phyloP scores from a whole-genome alignment of 768 basidiomycete species.

The Hortiboletus campestris region DNA sequence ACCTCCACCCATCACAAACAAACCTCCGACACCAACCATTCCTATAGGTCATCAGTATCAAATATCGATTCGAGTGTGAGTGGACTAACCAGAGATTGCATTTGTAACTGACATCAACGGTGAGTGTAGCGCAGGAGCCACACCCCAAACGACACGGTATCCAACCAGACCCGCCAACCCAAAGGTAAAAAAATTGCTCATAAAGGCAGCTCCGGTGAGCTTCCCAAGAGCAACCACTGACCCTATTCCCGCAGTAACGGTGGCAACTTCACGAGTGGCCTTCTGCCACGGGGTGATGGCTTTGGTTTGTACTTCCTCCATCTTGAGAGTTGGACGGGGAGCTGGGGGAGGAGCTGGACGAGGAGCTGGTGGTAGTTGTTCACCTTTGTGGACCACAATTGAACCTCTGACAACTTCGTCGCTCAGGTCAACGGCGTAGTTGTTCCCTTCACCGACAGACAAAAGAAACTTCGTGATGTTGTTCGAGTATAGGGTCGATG shows the following conservation, averaged over 20 bases:
- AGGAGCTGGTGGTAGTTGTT: conserved; percentile 63
- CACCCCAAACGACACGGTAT: conserved; percentile 88
- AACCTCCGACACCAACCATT: conserved; percentile 79
- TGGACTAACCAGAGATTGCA: conserved; percentile 69
- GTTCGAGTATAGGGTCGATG: conserved; percentile 87
- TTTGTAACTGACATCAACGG: conserved; percentile 92
- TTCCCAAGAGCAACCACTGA: conserved; percentile 72
- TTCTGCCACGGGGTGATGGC: conserved; percentile 89
- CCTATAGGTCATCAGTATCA: conserved; percentile 32
- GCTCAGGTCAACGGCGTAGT: conserved; percentile 64
- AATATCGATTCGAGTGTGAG: conserved; percentile 7
- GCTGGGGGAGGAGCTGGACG: conserved; percentile 65
- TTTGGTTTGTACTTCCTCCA: conserved; percentile 40
- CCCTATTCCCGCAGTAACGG: conserved; percentile 76
- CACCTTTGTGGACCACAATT: conserved; percentile 68
- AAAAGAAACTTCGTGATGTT: conserved; percentile 88
- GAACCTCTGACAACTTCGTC: conserved; percentile 87
- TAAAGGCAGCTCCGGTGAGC: conserved; percentile 76
- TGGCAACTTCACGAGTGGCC: conserved; percentile 67
- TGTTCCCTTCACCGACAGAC: conserved; percentile 65
- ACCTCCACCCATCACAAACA: conserved; percentile 91
- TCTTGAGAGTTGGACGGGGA: conserved; percentile 50
- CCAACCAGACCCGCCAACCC: conserved; percentile 84
- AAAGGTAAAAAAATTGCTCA: conserved; percentile 88
- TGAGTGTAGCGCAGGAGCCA: conserved; percentile 83